Evolutionary conservation across 108 stramenopile genomes (phyloP), one percentile per base, ranked within the genome.

Genomic region (Discostella pseudostelligera): DNA sequence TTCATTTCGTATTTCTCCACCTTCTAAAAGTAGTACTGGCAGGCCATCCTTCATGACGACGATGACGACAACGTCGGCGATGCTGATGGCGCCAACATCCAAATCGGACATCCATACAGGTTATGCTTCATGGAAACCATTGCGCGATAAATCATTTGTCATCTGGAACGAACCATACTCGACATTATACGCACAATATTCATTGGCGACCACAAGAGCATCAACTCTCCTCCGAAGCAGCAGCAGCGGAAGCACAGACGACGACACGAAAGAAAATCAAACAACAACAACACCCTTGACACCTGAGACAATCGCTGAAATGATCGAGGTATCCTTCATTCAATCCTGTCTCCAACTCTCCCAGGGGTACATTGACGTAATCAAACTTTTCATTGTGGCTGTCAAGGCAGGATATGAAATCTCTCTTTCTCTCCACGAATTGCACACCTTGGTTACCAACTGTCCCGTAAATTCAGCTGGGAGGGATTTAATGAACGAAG

Each of bases 351-450:
- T 92, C 48, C 87, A 92, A 72, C 76, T 92, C 21, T 58, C 84
- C 0, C 57, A 72, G 19, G 91, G 89, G 20, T 89, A 86, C 69
- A 78, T 91, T 14, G 91, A 95, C 62, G 82, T 88, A 7, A 64
- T 95, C 35, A 93, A 91, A 76, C 24, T 92, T 36, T 89, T 95
- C 61, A 89, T 95, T 43, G 88, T 81, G 9, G 83, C 89, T 0
- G 75, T 83, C 45, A 86, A 84, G 47, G 78, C 87, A 14, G 88
- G 83, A 20, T 95, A 91, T 59, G 88, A 86, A 75, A 46, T 62
- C 4, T 74, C 78, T 4, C 58, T 89, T 51, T 28, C 84, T 1
- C 35, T 80, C 21, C 39, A 51, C 3, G 59, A 63, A 42, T 57
- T 89, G 20, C 28, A 45, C 22, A 37, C 71, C n/a, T 63, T 73